Percentiles rank a stretch among this genome's conserved stretches.
These are phyloP conservation scores for Caloboletus firmus DNA, from an alignment of 1,284 basidiomycete genomes.

Conservation along the genomic window DNA sequence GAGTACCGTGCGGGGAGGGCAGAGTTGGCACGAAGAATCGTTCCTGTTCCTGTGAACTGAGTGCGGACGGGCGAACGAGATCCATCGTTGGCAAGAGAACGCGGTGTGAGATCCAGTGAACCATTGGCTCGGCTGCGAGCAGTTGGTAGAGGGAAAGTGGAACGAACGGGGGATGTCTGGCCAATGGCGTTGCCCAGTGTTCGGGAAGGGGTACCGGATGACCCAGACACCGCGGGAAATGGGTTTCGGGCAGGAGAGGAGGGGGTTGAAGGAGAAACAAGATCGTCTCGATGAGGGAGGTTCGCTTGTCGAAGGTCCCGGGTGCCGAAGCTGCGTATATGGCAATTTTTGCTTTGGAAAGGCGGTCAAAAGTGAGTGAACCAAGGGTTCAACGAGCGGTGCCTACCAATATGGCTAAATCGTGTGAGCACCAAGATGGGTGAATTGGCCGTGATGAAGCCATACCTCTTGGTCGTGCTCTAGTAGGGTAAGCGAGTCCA, in stretches of 20 bases:
- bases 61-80: conserved; percentile 36
- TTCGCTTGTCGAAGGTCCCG: conserved; percentile 73
- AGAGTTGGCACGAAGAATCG: conserved; percentile 31
- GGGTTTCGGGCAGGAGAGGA: conserved; percentile 22
- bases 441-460: conserved; percentile 5
- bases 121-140: conserved; percentile 18
- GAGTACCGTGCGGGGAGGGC: conserved; percentile 35
- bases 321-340: conserved; percentile 70
- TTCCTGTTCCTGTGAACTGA: conserved; percentile 31
- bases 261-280: conserved; percentile 23
- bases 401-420: conserved; percentile 35
- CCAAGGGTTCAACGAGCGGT: not conserved
- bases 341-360: conserved; percentile 64
- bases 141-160: conserved; percentile 23
- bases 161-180: conserved; percentile 26
- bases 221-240: conserved; percentile 22
- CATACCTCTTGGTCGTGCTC: conserved; percentile 75
- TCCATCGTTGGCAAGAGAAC: conserved; percentile 13
- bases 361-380: conserved; percentile 8
- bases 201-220: conserved; percentile 16
- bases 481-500: conserved; percentile 70
- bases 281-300: conserved; percentile 51
- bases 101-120: conserved; percentile 32
- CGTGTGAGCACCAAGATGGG: conserved; percentile 9
- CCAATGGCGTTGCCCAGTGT: conserved; percentile 6